A percentile compares a stretch with the other conserved stretches of the same genome.
Conservation (phyloP, 352 stramenopile species). For the Globisporangium cederbergense region DNA sequence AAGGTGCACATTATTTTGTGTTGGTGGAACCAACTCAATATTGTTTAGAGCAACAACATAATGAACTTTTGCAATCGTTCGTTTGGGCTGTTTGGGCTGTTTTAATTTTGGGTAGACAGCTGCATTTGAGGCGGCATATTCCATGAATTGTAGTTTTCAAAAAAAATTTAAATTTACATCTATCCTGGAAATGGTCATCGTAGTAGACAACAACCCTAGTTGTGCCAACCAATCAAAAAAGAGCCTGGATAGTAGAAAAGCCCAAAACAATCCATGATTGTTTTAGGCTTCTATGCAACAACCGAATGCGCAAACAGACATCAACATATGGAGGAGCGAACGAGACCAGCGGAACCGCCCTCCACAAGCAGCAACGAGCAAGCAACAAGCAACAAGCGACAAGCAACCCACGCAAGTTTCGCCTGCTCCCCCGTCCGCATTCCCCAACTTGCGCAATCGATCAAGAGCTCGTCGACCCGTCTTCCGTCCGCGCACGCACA, state of each 20-base stretch:
- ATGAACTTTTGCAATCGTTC: background rate
- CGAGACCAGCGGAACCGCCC: constrained; percentile 1
- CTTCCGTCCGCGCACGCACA: background rate
- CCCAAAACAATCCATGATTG: no score
- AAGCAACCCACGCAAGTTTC: background rate
- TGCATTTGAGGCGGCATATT: no score
- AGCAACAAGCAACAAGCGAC: background rate
- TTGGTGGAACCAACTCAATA: background rate
- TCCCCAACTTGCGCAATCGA: constrained; percentile 12
- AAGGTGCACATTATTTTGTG: background rate
- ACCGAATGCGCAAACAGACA: background rate
- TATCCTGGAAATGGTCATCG: no score
- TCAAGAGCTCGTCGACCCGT: constrained; percentile 1
- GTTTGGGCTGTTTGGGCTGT: background rate
- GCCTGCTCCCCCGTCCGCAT: constrained; percentile 1
- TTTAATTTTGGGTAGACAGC: no score
- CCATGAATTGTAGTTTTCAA: no score
- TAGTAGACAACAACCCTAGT: no score
- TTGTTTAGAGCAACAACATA: background rate
- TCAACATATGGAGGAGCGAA: background rate
- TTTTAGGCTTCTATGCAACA: no score
- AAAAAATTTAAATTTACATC: no score
- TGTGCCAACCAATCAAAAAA: no score
- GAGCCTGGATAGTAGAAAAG: no score
- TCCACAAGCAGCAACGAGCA: no score